Evolutionary conservation across 352 stramenopile species (phyloP), one percentile per base, ranked within the genome.

Genomic region (Globisporangium radiosum): DNA sequence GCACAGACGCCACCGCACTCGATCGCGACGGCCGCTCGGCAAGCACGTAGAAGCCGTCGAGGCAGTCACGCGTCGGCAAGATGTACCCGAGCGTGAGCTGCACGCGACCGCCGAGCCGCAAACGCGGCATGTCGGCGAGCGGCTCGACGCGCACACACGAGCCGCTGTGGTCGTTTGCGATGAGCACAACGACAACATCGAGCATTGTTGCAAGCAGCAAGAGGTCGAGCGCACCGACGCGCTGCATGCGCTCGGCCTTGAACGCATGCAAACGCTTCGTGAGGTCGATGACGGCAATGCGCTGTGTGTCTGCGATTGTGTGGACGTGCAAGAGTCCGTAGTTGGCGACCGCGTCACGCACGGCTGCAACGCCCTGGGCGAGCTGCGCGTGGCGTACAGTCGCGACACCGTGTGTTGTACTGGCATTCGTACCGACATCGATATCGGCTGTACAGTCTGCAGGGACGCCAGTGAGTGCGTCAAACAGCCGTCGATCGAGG

Each of bases 81-180:
- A 90, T 80, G 57, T 94, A 94, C 7, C 72, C 81, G 47, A 88
- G 76, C 7, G 79, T 76, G 53, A 94, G 13, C n/a, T 56, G 60
- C 52, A 90, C 63, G 9, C 73, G 72, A 1, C 68, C 74, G 17
- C 85, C 85, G 13, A 62, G 64, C 4, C 83, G 76, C 25, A 94
- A 78, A 3, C 80, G 66, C 19, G 64, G 60, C 15, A 91, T 45
- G 5, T 65, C 70, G 7, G 68, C 42, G 19, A 92, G 69, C 2
- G 85, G 85, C 10, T 73, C 39, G 49, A 94, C 86, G 52, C 72
- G 66, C 33, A 89, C 77, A 37, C 88, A 65, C 0, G 80, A 85
- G 7, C 78, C 80, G 33, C 85, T 63, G 57, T 94, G 81, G 66
- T 94, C 85, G 59, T 94, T 92, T 6, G 83, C 90, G 56, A 94